Percentiles rank a stretch among this genome's conserved stretches.
These are phyloP conservation scores for Dactylis glomerata DNA, from an alignment of 176 grass and related monocot genomes.

Conservation along the genomic window DNA sequence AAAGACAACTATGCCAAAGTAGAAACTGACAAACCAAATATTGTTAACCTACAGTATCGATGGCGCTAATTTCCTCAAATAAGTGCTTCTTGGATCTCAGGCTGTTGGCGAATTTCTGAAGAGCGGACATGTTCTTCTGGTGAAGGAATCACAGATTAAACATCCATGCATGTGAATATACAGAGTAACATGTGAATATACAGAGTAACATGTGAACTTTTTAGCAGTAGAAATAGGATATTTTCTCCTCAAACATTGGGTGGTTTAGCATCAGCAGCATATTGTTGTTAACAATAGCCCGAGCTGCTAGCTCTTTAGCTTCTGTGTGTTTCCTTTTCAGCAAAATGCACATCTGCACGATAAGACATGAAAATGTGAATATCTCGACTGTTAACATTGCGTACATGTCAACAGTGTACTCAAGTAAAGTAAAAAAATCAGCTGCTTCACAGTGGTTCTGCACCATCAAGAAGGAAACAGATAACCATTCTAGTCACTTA, in stretches of 20 bases:
- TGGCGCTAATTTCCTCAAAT: slow-evolving; percentile 42
- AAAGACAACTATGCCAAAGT: slow-evolving; percentile 4
- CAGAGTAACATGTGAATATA: slow-evolving; percentile 21
- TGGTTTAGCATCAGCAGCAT: slow-evolving; percentile 87
- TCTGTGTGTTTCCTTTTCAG: slow-evolving; percentile 83
- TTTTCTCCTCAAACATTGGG: slow-evolving; percentile 88
- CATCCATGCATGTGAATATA: slow-evolving; percentile 23
- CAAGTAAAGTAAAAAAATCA: background rate
- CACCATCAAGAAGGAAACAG: slow-evolving; percentile 1
- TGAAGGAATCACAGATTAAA: slow-evolving; percentile 53
- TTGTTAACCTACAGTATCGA: slow-evolving; percentile 42
- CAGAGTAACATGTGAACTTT: slow-evolving; percentile 23
- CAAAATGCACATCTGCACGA: slow-evolving; percentile 74
- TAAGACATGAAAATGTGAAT: slow-evolving; percentile 23
- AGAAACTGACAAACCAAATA: background rate
- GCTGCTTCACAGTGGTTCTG: background rate
- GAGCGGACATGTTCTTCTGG: slow-evolving; percentile 57
- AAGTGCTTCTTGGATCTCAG: slow-evolving; percentile 57
- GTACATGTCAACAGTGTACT: background rate
- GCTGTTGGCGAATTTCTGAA: slow-evolving; percentile 64
- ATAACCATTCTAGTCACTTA: background rate
- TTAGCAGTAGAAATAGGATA: slow-evolving; percentile 79
- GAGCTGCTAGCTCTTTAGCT: slow-evolving; percentile 87
- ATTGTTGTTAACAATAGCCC: slow-evolving; percentile 82
- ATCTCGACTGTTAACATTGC: background rate